Evolutionary conservation across 768 basidiomycete species (phyloP).

Genomic region (Paxillus involutus): DNA sequence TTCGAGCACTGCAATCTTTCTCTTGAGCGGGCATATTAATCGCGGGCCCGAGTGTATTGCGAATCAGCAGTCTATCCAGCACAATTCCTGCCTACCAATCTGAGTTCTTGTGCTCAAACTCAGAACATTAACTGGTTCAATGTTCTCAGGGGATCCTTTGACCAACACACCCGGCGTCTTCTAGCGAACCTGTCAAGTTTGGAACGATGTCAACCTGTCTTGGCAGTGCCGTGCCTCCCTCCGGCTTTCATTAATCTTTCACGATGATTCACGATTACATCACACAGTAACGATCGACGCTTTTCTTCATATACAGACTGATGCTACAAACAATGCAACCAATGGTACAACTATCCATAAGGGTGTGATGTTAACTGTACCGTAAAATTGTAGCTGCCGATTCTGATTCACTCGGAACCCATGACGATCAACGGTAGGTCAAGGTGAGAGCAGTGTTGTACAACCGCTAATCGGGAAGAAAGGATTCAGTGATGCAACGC

Average conservation of each 20-base stretch:
- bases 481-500: neutral
- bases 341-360: slow-evolving; percentile 19
- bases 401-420: neutral
- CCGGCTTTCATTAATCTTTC: too few species aligned
- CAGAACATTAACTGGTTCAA: neutral
- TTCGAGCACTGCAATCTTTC: slow-evolving; percentile 1
- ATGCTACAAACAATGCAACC: slow-evolving; percentile 21
- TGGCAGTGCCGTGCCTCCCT: too few species aligned
- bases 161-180: too few species aligned
- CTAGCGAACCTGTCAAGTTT: too few species aligned
- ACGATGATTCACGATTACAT: too few species aligned
- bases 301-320: slow-evolving; percentile 22
- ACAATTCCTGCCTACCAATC: too few species aligned
- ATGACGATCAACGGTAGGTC: slow-evolving; percentile 13
- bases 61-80: too few species aligned
- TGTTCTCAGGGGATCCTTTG: too few species aligned
- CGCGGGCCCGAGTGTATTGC: too few species aligned
- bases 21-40: too few species aligned
- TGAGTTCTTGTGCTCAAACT: neutral
- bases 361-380: slow-evolving; percentile 13
- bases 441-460: slow-evolving; percentile 6
- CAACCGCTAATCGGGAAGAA: slow-evolving; percentile 13
- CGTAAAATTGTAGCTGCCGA: slow-evolving; percentile 13
- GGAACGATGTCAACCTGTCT: too few species aligned
- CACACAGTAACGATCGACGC: neutral